Evolutionary conservation across 1,284 basidiomycete species (phyloP).

Genomic region (Ganoderma sinense): DNA sequence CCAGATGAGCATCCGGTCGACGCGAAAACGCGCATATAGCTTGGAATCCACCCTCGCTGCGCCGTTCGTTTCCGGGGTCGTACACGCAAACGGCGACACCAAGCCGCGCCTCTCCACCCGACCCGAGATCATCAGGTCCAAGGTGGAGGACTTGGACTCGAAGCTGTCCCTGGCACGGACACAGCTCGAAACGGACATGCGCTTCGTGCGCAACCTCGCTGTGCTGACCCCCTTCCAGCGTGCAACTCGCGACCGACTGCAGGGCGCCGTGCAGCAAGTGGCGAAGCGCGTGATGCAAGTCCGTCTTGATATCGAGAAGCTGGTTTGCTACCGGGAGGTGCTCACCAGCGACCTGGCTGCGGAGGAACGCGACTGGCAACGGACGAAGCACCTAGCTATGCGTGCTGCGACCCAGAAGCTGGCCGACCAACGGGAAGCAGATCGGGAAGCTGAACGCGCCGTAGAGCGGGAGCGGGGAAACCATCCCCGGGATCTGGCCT

Average conservation of each 20-base stretch:
- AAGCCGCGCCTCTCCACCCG: constrained; percentile 54
- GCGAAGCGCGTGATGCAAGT: constrained; percentile 72
- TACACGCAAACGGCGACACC: constrained; percentile 14
- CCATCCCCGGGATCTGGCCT: constrained; percentile 39
- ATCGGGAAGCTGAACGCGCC: constrained; percentile 19
- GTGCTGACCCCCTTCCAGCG: constrained; percentile 89
- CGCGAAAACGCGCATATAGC: constrained; percentile 43
- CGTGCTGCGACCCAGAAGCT: constrained; percentile 75
- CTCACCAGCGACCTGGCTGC: constrained; percentile 77
- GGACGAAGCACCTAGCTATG: constrained; percentile 74
- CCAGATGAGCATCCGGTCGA: constrained; percentile 31
- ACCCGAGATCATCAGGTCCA: constrained; percentile 63
- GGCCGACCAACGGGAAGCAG: constrained; percentile 46
- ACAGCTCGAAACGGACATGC: constrained; percentile 76
- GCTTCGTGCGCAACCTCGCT: constrained; percentile 83
- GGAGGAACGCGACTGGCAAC: constrained; percentile 74
- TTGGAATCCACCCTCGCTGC: constrained; percentile 40
- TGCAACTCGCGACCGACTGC: constrained; percentile 80
- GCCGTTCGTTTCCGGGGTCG: constrained; percentile 16
- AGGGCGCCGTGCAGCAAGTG: constrained; percentile 66
- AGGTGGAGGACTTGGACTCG: constrained; percentile 70
- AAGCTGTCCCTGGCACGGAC: constrained; percentile 64
- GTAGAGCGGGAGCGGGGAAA: constrained; percentile 9
- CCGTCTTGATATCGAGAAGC: constrained; percentile 78
- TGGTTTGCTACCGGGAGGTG: constrained; percentile 79